A percentile compares a stretch with the other conserved stretches of the same genome.
phyloP scores from a whole-genome alignment of 2,329 filamentous ascomycete genomes.

The Trichophyton simii region DNA sequence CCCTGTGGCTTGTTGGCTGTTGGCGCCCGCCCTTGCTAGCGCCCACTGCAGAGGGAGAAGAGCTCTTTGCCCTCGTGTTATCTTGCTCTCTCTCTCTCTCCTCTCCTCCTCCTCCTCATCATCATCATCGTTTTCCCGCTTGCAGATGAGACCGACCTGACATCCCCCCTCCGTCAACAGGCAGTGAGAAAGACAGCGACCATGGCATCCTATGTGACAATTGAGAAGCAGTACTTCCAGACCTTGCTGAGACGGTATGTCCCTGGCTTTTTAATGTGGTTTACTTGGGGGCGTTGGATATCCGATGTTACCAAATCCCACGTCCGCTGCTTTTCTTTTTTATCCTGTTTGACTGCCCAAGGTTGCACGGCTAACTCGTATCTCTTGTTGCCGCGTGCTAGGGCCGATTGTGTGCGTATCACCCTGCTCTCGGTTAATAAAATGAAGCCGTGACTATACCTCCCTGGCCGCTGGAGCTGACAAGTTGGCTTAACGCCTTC shows the following conservation, averaged over 20 bases:
- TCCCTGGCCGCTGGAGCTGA: not conserved
- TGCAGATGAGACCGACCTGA: not conserved
- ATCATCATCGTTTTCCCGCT: no score
- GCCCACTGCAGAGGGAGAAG: not conserved
- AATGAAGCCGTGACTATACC: not conserved
- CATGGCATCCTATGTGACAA: conserved; percentile 39
- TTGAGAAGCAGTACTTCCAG: conserved; percentile 50
- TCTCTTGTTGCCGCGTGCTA: not conserved
- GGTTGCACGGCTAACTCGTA: conserved; percentile 1
- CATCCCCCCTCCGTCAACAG: not conserved
- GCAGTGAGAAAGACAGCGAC: not conserved
- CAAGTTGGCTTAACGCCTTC: not conserved
- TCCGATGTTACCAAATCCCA: not conserved
- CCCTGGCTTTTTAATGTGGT: not conserved
- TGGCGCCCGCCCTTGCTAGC: not conserved
- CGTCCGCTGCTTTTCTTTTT: not conserved
- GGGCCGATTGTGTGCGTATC: conserved; percentile 8
- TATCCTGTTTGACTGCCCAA: not conserved
- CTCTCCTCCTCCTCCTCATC: no score
- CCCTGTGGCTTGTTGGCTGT: not conserved
- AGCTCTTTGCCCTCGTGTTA: not conserved
- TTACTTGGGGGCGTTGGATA: not conserved
- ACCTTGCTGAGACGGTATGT: conserved; percentile 50
- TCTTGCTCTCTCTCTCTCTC: not conserved
- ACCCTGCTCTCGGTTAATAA: not conserved